Percentiles rank a stretch among this genome's conserved stretches.
Evolutionary conservation across 2,329 filamentous ascomycete genomes (phyloP).

Genomic region (Ramichloridium luteum): DNA sequence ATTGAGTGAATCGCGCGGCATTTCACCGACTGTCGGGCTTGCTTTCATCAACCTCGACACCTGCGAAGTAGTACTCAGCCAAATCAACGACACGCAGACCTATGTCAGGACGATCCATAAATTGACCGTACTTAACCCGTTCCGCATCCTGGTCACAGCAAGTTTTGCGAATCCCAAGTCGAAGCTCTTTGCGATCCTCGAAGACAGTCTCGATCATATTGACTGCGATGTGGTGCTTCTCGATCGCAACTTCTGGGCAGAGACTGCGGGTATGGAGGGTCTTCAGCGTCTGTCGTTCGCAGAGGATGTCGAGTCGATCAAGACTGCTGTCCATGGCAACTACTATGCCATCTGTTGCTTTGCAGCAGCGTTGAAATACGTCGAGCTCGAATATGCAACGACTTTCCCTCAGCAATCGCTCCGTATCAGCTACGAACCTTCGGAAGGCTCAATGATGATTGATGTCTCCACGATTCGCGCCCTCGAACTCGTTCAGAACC

Average conservation of each 20-base stretch:
- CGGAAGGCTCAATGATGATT: slow-evolving; percentile 91
- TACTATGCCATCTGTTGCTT: slow-evolving; percentile 79
- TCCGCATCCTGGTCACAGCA: slow-evolving; percentile 64
- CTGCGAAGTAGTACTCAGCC: slow-evolving; percentile 71
- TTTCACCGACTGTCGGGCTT: slow-evolving; percentile 65
- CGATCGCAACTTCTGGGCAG: slow-evolving; percentile 74
- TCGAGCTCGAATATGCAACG: slow-evolving; percentile 56
- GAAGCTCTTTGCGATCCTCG: slow-evolving; percentile 60
- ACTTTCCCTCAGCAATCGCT: slow-evolving; percentile 69
- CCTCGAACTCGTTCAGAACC: slow-evolving; percentile 80
- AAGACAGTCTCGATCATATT: slow-evolving; percentile 56
- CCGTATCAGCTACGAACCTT: slow-evolving; percentile 74
- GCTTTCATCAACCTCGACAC: slow-evolving; percentile 80
- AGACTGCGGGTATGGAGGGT: slow-evolving; percentile 62
- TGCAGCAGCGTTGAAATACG: slow-evolving; percentile 75
- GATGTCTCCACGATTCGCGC: slow-evolving; percentile 78
- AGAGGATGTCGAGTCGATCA: slow-evolving; percentile 69
- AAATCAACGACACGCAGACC: slow-evolving; percentile 86
- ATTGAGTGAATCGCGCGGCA: slow-evolving; percentile 72
- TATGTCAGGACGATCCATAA: slow-evolving; percentile 84
- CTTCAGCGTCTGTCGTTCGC: slow-evolving; percentile 68
- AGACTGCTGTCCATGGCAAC: slow-evolving; percentile 66
- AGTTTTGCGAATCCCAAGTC: slow-evolving; percentile 60
- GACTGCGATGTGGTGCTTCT: slow-evolving; percentile 46
- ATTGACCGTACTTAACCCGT: slow-evolving; percentile 66